phyloP scores from a whole-genome alignment of 805 yeast species.

The Debaryomyces castellii region DNA sequence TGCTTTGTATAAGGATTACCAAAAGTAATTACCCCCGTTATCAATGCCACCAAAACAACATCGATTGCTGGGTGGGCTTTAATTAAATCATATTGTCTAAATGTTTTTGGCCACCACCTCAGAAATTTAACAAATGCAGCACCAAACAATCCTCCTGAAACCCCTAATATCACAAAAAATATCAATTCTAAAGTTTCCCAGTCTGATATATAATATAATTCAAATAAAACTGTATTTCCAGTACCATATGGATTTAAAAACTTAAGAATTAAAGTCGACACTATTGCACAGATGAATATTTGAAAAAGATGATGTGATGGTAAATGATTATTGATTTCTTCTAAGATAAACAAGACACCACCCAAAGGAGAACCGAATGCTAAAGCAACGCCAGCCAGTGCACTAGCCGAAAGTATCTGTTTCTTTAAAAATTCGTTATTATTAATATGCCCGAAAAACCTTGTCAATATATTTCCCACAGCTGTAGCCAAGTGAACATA shows the following conservation, averaged over 20 bases:
- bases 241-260: slow-evolving; percentile 60
- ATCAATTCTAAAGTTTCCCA: slow-evolving; percentile 52
- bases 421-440: slow-evolving; percentile 50
- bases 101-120: slow-evolving; percentile 44
- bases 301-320: slow-evolving; percentile 55
- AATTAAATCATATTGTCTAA: slow-evolving; percentile 31
- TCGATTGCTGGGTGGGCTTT: slow-evolving; percentile 42
- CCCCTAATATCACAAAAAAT: slow-evolving; percentile 47
- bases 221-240: slow-evolving; percentile 56
- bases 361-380: slow-evolving; percentile 64
- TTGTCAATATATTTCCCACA: slow-evolving; percentile 53
- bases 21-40: slow-evolving; percentile 49
- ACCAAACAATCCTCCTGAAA: slow-evolving; percentile 55
- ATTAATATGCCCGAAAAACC: slow-evolving; percentile 45
- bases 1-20: slow-evolving; percentile 50
- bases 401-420: slow-evolving; percentile 55
- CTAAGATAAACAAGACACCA: slow-evolving; percentile 56
- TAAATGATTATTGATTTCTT: slow-evolving; percentile 55
- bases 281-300: slow-evolving; percentile 55
- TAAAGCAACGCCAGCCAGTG: slow-evolving; percentile 58
- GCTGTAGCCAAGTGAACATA: slow-evolving; percentile 60
- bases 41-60: slow-evolving; percentile 41
- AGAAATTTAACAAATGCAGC: slow-evolving; percentile 48
- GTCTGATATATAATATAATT: slow-evolving; percentile 48
- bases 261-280: slow-evolving; percentile 50